phyloP scores from a whole-genome alignment of 208 protist genomes.

The Leptomonas pyrrhocoris region DNA sequence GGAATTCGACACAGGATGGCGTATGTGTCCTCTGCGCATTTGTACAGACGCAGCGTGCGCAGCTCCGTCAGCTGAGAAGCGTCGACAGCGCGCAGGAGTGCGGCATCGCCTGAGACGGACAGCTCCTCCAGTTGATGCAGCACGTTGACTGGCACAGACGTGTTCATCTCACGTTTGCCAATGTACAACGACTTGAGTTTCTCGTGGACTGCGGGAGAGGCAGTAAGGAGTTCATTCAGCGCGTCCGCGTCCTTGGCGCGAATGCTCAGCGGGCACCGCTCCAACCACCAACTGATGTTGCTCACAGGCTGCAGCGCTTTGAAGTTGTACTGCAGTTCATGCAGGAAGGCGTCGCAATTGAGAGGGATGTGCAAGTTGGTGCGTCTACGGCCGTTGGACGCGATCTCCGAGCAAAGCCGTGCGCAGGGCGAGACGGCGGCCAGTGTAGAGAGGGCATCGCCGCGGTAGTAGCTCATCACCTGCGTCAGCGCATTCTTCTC shows the following conservation, averaged over 20 bases:
- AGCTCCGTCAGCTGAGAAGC: background rate
- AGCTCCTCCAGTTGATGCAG: constrained; percentile 2
- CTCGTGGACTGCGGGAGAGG: background rate
- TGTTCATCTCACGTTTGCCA: constrained; percentile 2
- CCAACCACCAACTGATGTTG: constrained; percentile 15
- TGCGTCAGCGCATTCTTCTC: constrained; percentile 2
- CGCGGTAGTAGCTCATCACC: constrained; percentile 8
- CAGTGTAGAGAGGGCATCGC: background rate
- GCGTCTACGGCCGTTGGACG: constrained; percentile 1
- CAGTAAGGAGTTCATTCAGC: background rate
- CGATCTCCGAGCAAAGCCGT: constrained; percentile 3
- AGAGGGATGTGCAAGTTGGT: constrained; percentile 6
- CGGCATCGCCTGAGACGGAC: background rate
- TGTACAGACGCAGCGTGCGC: constrained; percentile 3
- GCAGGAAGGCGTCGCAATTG: background rate
- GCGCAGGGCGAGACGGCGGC: constrained; percentile 2
- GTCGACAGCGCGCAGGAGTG: constrained; percentile 6
- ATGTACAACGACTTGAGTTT: constrained; percentile 6
- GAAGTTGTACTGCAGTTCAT: constrained; percentile 14
- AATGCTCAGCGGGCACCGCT: constrained; percentile 6
- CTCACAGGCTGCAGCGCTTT: constrained; percentile 1
- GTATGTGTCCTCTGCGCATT: constrained; percentile 9
- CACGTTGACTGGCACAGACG: background rate
- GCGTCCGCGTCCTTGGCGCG: background rate
- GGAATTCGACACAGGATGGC: constrained; percentile 2